A percentile compares a stretch with the other conserved stretches of the same genome.
Evolutionary conservation across 495 filamentous ascomycete species (phyloP).

Genomic region (Symbiotaphrina buchneri): DNA sequence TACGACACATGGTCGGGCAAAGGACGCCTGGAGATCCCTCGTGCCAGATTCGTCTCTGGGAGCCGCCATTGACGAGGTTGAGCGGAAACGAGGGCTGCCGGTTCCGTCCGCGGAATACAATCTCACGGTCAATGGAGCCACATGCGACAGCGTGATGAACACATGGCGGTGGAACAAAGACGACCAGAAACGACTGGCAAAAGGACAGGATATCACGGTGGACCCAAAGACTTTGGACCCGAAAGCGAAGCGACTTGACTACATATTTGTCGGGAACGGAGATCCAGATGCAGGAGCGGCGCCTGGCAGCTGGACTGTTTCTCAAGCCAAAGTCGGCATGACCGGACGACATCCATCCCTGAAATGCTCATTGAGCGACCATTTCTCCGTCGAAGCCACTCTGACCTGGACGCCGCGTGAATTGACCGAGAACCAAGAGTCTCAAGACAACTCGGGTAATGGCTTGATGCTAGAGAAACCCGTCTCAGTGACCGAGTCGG

Average conservation of each 20-base stretch:
- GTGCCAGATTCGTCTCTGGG: slow-evolving; percentile 66
- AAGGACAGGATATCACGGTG: slow-evolving; percentile 29
- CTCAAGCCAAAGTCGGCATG: slow-evolving; percentile 52
- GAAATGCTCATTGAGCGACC: slow-evolving; percentile 71
- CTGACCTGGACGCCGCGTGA: slow-evolving; percentile 19
- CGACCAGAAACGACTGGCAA: slow-evolving; percentile 31
- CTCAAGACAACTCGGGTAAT: too few relatives aligned
- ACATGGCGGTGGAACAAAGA: slow-evolving; percentile 78
- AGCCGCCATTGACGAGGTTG: slow-evolving; percentile 36
- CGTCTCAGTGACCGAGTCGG: too few relatives aligned
- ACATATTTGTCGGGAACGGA: slow-evolving; percentile 49
- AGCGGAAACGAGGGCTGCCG: slow-evolving; percentile 27
- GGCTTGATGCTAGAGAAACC: too few relatives aligned
- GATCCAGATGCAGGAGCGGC: slow-evolving; percentile 10
- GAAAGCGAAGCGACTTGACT: slow-evolving; percentile 73
- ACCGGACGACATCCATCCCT: slow-evolving; percentile 60
- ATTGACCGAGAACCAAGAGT: not conserved
- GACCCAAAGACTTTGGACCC: slow-evolving; percentile 40
- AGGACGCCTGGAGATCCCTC: slow-evolving; percentile 60
- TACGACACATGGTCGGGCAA: slow-evolving; percentile 51
- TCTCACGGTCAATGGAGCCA: slow-evolving; percentile 56
- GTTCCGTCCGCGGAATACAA: slow-evolving; percentile 57
- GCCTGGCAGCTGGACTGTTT: slow-evolving; percentile 51
- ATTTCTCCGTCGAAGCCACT: slow-evolving; percentile 66
- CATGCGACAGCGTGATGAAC: slow-evolving; percentile 69